Base-by-base conservation (phyloP, 1,284 basidiomycete species). In the Puccinia coronata region DNA sequence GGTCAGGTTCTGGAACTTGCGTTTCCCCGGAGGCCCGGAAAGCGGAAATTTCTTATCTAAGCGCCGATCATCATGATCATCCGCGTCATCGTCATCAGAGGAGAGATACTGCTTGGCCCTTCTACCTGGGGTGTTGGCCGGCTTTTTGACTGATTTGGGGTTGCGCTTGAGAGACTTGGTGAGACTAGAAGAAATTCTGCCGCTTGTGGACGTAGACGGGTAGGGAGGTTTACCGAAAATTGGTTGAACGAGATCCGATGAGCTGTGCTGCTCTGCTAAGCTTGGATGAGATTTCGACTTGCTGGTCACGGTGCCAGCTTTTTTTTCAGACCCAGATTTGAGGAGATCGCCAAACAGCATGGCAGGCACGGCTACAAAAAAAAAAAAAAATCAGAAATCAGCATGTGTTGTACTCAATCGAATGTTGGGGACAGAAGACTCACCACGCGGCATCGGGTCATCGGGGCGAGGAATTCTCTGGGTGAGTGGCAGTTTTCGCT, bases 381-480 rank as follows among this genome's bases (percentile, higher is more conserved):
- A 67, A 43, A 59, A 31, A 36, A 18, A 31, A 67, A 23, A 2
- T 71, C 28, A 11, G 9, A 59, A 14, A n/a, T 57, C 47, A 74
- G 72, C 8, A 41, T 34, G 8, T 25, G 23, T 20, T 53, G 14
- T 31, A 25, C 31, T 25, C 43, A 23, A 41, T 36, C 12, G 41
- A 67, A 16, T 43, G 41, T 55, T n/a, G 28, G 28, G 23, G 16
- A 70, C 31, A 5, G 31, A 31, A 71, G 59, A 28, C 79, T 65
- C 55, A 81, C 79, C 31, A 36, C 79, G 79, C n/a, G 79, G 79
- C 71, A 81, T 73, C 16, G 79, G 79, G 51, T 81, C 79, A 81
- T 81, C 79, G 34, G 79, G 79, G 18, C 79, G 79, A 51, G 78
- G 78, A n/a, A 80, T 63, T 55, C 72, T 59, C 28, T 59, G 39